These are phyloP conservation scores for Carpinus fangiana DNA, from an alignment of 306 rosid species.

Conservation along the genomic window DNA sequence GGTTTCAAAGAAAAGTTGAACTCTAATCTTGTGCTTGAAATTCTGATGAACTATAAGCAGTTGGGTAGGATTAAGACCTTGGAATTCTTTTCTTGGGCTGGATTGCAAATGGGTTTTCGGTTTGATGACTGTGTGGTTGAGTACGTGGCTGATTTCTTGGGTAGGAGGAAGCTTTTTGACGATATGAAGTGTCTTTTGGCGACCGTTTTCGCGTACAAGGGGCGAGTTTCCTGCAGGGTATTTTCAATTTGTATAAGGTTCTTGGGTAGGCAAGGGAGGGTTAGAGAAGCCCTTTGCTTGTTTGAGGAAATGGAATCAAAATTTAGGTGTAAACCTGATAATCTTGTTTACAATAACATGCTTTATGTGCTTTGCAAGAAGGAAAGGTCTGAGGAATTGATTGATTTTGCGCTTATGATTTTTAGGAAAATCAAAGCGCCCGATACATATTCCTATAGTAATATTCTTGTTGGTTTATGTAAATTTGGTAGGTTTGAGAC, in stretches of 20 bases:
- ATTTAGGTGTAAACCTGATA: constrained; percentile 65
- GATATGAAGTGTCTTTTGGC: constrained; percentile 65
- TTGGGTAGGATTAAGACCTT: constrained; percentile 64
- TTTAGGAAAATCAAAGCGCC: constrained; percentile 56
- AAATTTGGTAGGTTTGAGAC: constrained; percentile 52
- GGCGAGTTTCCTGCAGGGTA: constrained; percentile 48
- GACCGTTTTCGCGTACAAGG: constrained; percentile 45
- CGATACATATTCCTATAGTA: constrained; percentile 67
- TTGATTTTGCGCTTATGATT: constrained; percentile 52
- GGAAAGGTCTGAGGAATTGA: constrained; percentile 52
- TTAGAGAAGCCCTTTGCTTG: constrained; percentile 56
- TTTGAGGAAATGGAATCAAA: constrained; percentile 61
- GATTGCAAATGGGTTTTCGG: constrained; percentile 53
- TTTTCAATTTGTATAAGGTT: constrained; percentile 65
- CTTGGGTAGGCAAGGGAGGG: constrained; percentile 73
- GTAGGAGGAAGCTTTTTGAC: constrained; percentile 76
- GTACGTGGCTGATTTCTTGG: constrained; percentile 71
- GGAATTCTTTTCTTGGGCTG: constrained; percentile 70
- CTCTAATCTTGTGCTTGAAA: constrained; percentile 55
- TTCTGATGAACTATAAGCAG: constrained; percentile 53
- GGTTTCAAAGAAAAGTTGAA: constrained; percentile 32
- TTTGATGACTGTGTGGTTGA: constrained; percentile 61
- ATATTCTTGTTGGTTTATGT: constrained; percentile 67
- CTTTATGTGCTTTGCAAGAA: constrained; percentile 75
- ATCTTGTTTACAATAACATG: constrained; percentile 62